Conservation (phyloP, 345 rosid species). For the Eucalyptus sp. region DNA sequence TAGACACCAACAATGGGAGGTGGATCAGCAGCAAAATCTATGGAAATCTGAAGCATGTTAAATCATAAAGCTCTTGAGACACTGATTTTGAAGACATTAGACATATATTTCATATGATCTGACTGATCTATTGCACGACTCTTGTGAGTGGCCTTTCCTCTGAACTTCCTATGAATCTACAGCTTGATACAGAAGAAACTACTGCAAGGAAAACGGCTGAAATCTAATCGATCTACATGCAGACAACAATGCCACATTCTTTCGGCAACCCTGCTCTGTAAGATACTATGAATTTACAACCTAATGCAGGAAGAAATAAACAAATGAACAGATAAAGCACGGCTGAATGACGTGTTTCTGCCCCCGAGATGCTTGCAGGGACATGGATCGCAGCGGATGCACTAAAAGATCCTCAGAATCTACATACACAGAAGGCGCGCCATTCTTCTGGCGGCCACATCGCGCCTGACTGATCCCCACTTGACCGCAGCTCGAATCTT, state of each 20-base stretch:
- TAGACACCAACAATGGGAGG: neutral
- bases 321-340: neutral
- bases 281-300: neutral
- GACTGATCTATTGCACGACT: neutral
- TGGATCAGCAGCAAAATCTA: neutral
- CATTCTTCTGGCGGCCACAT: slow-evolving; percentile 13
- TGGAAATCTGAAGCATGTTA: neutral
- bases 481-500: slow-evolving; percentile 57
- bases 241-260: neutral
- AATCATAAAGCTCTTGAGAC: neutral
- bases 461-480: neutral
- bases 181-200: neutral
- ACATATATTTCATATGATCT: neutral
- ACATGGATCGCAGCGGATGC: neutral
- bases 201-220: neutral
- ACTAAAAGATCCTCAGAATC: neutral
- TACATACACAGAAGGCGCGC: neutral
- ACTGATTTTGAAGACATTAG: neutral
- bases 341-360: neutral
- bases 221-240: neutral
- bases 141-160: neutral
- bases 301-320: neutral
- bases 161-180: neutral
- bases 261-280: neutral
- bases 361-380: neutral